phyloP scores from a whole-genome alignment of 1,284 basidiomycete genomes.

The Fomitopsis palustris region DNA sequence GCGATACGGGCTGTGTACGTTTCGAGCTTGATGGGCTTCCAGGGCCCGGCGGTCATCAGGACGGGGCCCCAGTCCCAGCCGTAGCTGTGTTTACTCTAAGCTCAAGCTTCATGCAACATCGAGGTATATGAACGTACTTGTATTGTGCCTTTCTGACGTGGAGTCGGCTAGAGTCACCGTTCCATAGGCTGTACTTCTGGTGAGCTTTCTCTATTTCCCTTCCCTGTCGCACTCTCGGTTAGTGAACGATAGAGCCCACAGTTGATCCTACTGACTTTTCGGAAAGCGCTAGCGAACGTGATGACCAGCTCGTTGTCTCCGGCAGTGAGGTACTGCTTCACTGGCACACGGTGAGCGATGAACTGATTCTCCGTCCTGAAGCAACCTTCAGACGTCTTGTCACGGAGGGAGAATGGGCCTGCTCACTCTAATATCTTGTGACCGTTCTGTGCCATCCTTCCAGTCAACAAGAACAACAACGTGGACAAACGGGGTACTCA shows the following conservation, averaged over 20 bases:
- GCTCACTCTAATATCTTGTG: slow-evolving; percentile 57
- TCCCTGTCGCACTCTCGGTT: slow-evolving; percentile 54
- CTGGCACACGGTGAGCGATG: slow-evolving; percentile 58
- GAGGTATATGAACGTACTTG: slow-evolving; percentile 44
- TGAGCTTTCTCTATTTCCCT: slow-evolving; percentile 61
- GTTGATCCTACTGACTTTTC: slow-evolving; percentile 42
- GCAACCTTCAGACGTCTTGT: background rate
- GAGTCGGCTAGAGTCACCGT: slow-evolving; percentile 82
- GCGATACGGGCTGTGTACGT: slow-evolving; percentile 60
- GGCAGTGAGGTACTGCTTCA: slow-evolving; percentile 48
- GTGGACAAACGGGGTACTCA: slow-evolving; percentile 33
- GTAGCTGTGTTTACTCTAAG: slow-evolving; percentile 43
- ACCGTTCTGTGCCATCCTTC: slow-evolving; percentile 55
- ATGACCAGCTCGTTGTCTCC: slow-evolving; percentile 70
- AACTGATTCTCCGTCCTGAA: slow-evolving; percentile 78
- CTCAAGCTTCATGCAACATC: background rate
- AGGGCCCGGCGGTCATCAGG: slow-evolving; percentile 76
- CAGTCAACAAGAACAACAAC: background rate
- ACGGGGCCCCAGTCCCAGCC: slow-evolving; percentile 88
- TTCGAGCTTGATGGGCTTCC: slow-evolving; percentile 74
- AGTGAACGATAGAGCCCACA: background rate
- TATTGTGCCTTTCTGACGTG: slow-evolving; percentile 90
- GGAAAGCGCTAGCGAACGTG: slow-evolving; percentile 73
- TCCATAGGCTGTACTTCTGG: slow-evolving; percentile 69
- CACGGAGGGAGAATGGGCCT: no score